Evolutionary conservation across 768 basidiomycete species (phyloP).

Genomic region (Boletellus ananiceps): DNA sequence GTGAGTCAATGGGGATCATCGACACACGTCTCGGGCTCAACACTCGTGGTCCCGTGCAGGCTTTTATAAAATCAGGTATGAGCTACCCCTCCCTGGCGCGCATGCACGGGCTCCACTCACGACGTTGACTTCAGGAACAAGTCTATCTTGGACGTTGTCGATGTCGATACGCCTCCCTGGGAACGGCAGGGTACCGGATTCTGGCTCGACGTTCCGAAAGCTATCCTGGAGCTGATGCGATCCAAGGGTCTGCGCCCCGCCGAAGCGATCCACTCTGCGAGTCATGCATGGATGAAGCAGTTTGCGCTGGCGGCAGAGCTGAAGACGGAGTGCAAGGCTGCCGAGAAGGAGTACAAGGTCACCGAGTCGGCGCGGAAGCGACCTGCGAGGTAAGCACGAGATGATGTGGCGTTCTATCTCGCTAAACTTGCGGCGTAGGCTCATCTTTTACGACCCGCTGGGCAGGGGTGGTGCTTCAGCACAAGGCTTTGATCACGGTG

Average conservation of each 20-base stretch:
- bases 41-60: slow-evolving; percentile 38
- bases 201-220: slow-evolving; percentile 72
- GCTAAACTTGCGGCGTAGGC: slow-evolving; percentile 33
- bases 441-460: slow-evolving; percentile 76
- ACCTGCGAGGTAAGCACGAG: slow-evolving; percentile 41
- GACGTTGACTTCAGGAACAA: slow-evolving; percentile 40
- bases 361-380: slow-evolving; percentile 54
- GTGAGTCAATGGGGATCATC: slow-evolving; percentile 35
- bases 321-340: slow-evolving; percentile 77
- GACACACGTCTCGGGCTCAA: neutral
- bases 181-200: slow-evolving; percentile 67
- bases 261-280: slow-evolving; percentile 79
- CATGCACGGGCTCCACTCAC: neutral
- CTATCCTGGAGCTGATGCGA: slow-evolving; percentile 49
- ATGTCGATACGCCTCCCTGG: slow-evolving; percentile 75
- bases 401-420: neutral
- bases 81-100: neutral
- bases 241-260: slow-evolving; percentile 59
- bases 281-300: slow-evolving; percentile 78
- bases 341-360: slow-evolving; percentile 66
- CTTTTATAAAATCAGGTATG: slow-evolving; percentile 74
- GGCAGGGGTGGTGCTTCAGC: slow-evolving; percentile 69
- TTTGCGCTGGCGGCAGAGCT: slow-evolving; percentile 67
- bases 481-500: slow-evolving; percentile 82
- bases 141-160: slow-evolving; percentile 69